Base-by-base conservation (phyloP, 805 yeast species). In the Teunomyces aglyptinius region DNA sequence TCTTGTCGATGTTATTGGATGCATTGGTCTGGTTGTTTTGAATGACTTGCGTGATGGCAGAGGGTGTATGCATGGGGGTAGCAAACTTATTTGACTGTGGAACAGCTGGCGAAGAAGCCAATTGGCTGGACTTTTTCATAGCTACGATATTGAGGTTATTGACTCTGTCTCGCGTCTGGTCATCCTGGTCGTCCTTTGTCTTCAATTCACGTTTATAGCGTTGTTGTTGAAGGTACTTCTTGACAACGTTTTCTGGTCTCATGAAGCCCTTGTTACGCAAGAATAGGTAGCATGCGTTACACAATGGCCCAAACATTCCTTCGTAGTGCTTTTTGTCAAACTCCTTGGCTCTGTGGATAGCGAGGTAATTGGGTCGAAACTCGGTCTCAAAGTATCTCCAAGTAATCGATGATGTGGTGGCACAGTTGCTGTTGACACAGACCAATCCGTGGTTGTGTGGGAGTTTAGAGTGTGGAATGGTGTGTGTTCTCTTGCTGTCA, bases 251-350 rank as follows among this genome's bases (percentile, higher is more conserved):
- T 49, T 68, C 74, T 5, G 77, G 77, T 49, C 77, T 63, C 76
- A 91, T 91, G 81, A 86, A 90, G 11, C 96, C 95, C 57, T 82
- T 81, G 62, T 77, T 70, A 44, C 75, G 60, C 44, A 71, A 64
- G 47, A 73, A 73, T 20, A 72, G 54, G 55, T 65, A 72, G 53
- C 77, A 73, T 11, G 77, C 77, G 50, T 73, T 73, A 54, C 77
- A 73, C 49, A 73, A 57, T 0, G 77, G 76, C 3, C 77, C 77
- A 54, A 67, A 70, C 77, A 72, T 72, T 5, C 76, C 77, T 41
- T 72, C 75, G 49, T 70, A 72, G 48, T 68, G 57, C 47, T 61
- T 63, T 52, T 68, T 69, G 55, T 71, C 67, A 49, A 72, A 70
- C 42, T 63, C 64, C 28, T 60, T 62, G 6, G 75, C 69, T 43